Evolutionary conservation across 2,329 filamentous ascomycete genomes (phyloP).

Genomic region (Colletotrichum sublineola): DNA sequence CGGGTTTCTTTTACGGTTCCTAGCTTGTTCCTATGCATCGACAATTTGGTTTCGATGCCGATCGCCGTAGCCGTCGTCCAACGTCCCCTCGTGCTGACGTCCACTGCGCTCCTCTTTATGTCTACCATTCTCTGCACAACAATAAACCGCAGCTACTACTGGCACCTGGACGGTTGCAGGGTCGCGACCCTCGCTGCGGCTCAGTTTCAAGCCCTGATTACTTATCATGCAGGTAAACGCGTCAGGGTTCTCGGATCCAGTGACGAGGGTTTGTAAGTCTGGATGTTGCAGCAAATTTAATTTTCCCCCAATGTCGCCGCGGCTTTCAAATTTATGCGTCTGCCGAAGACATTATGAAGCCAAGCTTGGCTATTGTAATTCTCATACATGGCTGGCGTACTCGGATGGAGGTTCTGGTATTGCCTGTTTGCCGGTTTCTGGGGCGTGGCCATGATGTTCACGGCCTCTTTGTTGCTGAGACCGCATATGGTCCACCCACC

Average conservation of each 20-base stretch:
- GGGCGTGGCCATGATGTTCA: slow-evolving; percentile 27
- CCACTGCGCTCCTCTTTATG: slow-evolving; percentile 47
- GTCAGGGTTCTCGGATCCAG: background rate
- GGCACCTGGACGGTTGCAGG: slow-evolving; percentile 35
- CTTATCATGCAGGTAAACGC: slow-evolving; percentile 25
- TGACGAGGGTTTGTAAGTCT: background rate
- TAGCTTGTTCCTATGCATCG: slow-evolving; percentile 47
- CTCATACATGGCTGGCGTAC: slow-evolving; percentile 29
- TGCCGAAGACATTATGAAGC: slow-evolving; percentile 30
- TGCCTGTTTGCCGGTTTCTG: slow-evolving; percentile 34
- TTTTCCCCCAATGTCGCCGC: slow-evolving; percentile 36
- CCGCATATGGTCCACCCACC: slow-evolving; percentile 30
- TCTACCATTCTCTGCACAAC: slow-evolving; percentile 43
- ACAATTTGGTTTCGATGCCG: slow-evolving; percentile 52
- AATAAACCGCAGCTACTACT: slow-evolving; percentile 35
- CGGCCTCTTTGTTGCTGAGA: slow-evolving; percentile 38
- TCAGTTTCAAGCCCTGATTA: slow-evolving; percentile 30
- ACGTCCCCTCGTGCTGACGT: slow-evolving; percentile 49
- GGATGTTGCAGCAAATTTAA: slow-evolving; percentile 23
- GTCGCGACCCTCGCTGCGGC: slow-evolving; percentile 26
- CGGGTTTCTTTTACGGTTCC: slow-evolving; percentile 51
- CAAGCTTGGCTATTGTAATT: slow-evolving; percentile 25
- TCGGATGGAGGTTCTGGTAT: slow-evolving; percentile 33
- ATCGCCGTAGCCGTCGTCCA: slow-evolving; percentile 51
- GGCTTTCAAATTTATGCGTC: slow-evolving; percentile 33